Conservation (phyloP, 768 basidiomycete genomes). For the Coprinellus micaceus region DNA sequence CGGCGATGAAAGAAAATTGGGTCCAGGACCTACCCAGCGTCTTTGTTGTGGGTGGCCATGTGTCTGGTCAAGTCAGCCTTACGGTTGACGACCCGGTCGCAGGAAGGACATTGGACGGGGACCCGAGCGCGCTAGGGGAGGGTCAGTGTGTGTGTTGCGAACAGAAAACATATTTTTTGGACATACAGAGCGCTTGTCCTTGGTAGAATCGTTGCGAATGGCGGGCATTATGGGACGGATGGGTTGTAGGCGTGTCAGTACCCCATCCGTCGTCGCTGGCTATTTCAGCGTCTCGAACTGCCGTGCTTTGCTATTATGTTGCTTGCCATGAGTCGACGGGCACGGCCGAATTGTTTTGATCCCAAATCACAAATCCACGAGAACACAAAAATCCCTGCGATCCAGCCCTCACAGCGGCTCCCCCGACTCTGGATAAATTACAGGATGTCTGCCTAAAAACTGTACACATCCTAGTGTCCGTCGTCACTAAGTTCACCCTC, state of each 20-base stretch:
- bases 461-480: background rate
- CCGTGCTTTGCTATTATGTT: background rate
- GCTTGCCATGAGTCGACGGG: background rate
- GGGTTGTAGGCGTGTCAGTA: background rate
- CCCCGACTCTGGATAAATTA: background rate
- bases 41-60: background rate
- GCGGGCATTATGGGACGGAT: constrained; percentile 1
- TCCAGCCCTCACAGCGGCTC: too few relatives aligned
- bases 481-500: constrained; percentile 5
- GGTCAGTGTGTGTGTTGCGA: background rate
- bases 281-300: background rate
- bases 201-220: background rate
- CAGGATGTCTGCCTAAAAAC: too few relatives aligned
- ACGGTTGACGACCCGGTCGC: constrained; percentile 2
- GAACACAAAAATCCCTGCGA: background rate
- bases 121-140: background rate
- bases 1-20: background rate
- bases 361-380: background rate
- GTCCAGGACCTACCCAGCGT: too few relatives aligned
- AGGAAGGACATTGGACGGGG: background rate
- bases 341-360: background rate
- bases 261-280: constrained; percentile 3
- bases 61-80: constrained; percentile 6
- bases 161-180: background rate
- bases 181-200: constrained; percentile 1